These are phyloP conservation scores for Colletotrichum gigasporum DNA, from an alignment of 2,329 filamentous ascomycete genomes.

Conservation along the genomic window DNA sequence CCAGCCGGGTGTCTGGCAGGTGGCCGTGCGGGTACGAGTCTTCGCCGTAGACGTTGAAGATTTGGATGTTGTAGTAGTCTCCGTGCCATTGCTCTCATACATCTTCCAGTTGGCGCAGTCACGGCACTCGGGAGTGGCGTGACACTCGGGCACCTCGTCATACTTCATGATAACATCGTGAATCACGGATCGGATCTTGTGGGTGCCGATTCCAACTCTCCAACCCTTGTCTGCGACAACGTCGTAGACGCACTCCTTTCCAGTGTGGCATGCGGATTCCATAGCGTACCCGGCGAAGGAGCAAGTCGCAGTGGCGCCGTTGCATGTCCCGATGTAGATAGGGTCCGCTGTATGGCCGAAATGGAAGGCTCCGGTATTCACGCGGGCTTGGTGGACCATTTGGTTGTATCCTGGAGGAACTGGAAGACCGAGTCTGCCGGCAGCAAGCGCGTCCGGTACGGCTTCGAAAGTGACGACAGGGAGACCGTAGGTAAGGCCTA, in stretches of 20 bases:
- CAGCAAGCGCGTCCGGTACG: slow-evolving; percentile 89
- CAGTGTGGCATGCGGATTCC: slow-evolving; percentile 92
- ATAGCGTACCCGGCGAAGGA: slow-evolving; percentile 93
- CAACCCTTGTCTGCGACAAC: slow-evolving; percentile 92
- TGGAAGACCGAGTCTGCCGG: slow-evolving; percentile 84
- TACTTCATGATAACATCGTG: slow-evolving; percentile 87
- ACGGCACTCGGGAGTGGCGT: slow-evolving; percentile 79
- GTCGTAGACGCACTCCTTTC: slow-evolving; percentile 89
- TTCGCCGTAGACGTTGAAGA: slow-evolving; percentile 64
- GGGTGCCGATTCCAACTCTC: slow-evolving; percentile 89
- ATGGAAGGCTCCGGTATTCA: slow-evolving; percentile 83
- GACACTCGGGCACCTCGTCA: slow-evolving; percentile 80
- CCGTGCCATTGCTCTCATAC: slow-evolving; percentile 90
- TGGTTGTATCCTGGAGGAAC: slow-evolving; percentile 82
- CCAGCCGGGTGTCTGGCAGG: slow-evolving; percentile 93
- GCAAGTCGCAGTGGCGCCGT: slow-evolving; percentile 87
- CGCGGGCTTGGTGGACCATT: slow-evolving; percentile 73
- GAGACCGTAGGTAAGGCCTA: slow-evolving; percentile 90
- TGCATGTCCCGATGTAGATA: slow-evolving; percentile 93
- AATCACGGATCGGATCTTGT: slow-evolving; percentile 90
- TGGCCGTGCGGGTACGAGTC: slow-evolving; percentile 78
- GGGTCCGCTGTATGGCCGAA: slow-evolving; percentile 97
- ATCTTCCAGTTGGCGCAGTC: slow-evolving; percentile 96
- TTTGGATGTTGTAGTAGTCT: slow-evolving; percentile 72
- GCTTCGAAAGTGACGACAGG: slow-evolving; percentile 95